These are phyloP conservation scores for Odontarrhena argentea DNA, from an alignment of 345 rosid species.

Conservation along the genomic window DNA sequence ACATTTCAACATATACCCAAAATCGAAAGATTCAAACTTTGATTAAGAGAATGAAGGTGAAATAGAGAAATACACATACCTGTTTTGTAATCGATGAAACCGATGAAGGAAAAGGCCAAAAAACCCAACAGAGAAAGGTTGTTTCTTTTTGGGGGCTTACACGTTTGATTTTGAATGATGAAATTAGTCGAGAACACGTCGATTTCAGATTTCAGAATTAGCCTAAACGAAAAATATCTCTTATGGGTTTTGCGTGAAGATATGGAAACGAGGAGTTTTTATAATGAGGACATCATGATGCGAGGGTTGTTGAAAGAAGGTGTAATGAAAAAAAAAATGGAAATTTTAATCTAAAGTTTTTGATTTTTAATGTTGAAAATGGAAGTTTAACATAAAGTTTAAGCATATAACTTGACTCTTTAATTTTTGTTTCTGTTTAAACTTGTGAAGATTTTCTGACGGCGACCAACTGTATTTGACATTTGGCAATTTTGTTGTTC, in stretches of 20 bases:
- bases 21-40: neutral
- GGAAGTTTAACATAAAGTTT: no score
- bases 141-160: neutral
- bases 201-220: conserved; percentile 5
- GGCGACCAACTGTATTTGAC: conserved; percentile 35
- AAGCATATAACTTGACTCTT: conserved; percentile 10
- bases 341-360: no score
- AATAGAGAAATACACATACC: conserved; percentile 22
- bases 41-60: conserved; percentile 2
- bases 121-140: neutral
- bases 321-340: neutral
- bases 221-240: neutral
- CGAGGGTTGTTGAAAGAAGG: conserved; percentile 29
- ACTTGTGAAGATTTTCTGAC: conserved; percentile 10
- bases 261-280: neutral
- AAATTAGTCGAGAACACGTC: conserved; percentile 9
- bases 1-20: neutral
- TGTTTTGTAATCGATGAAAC: conserved; percentile 35
- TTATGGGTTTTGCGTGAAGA: conserved; percentile 19
- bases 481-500: conserved; percentile 24
- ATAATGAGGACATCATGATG: conserved; percentile 15
- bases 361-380: no score
- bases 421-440: neutral
- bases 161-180: conserved; percentile 4
- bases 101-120: conserved; percentile 21